Base-by-base conservation (phyloP, 805 yeast species). In the Myxozyma udenii region DNA sequence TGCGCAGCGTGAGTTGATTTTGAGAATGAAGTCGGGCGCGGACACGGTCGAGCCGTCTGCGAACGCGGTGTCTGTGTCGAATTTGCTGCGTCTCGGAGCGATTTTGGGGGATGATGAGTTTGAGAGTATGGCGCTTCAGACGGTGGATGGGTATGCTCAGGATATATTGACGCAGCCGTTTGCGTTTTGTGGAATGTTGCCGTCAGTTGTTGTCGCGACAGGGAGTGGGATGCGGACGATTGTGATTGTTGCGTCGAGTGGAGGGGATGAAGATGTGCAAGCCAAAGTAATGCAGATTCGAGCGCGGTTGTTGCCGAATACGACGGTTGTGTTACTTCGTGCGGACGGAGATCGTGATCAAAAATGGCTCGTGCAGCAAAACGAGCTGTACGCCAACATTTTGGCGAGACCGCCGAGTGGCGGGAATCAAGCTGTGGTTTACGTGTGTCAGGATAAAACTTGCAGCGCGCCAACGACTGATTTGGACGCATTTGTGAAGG, bases 11-110 rank as follows among this genome's bases (percentile, higher is more conserved):
- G 47, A 63, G 41, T 61, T 68, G 21, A 59, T 66, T 18, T 58
- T 66, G 56, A 59, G 72, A n/a, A 69, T 72, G 41, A 70, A 71
- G 58, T 51, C 56, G 44, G 68, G 66, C 14, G 66, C 65, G 36
- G 74, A 71, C 46, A 49, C 66, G 19, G 69, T 70, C 1, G 72
- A 68, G 53, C 74, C 74, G 1, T 63, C 69, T 25, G 58, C 71
- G 19, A 68, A 71, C 45, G 70, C 71, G 12, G 59, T 71, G 0
- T 61, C 74, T 0, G 62, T 65, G 2, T 25, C 38, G 24, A 71
- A 71, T 47, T 59, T 71, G 23, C 49, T 40, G 42, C 51, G 69
- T 5, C 64, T 70, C n/a, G 50, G 48, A 1, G 43, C 50, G n/a
- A 48, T 61, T 39, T 39, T 59, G 22, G 50, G 48, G 19, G 51